Base-by-base conservation (phyloP, 2,329 filamentous ascomycete species). In the Salinomyces thailandicus region DNA sequence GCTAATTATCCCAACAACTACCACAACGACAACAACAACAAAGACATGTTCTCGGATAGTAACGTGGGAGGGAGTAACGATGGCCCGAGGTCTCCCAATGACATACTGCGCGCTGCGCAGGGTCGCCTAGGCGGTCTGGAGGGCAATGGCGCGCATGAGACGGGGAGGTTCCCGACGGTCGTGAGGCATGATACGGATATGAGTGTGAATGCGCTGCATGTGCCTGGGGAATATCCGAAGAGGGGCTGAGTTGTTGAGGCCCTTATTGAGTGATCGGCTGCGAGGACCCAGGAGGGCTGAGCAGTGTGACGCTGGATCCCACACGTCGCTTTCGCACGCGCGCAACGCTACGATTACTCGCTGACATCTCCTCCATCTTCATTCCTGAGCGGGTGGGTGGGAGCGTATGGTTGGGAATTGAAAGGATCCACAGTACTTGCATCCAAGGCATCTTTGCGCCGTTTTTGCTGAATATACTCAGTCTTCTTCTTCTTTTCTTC, bases 151-250 rank as follows among this genome's bases (percentile, higher is more conserved):
- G 54, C 54, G 24, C 52, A 50, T 38, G 49, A 50, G 45, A 59
- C 54, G 31, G 51, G 61, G 11, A 61, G 66, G 31, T 68, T 70
- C 45, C 66, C 69, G 9, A 73, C 71, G 5, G 54, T 67, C 22
- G 48, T 59, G 18, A 54, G 66, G 36, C 62, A 66, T 28, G 57
- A 67, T 35, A 70, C 67, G 5, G 62, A 66, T 43, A 52, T 67
- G 17, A 65, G 60, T 18, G 73, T 82, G 30, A 77, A 75, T 37
- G 71, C 79, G 51, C 59, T 85, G 34, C 78, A 81, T 51, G 71
- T 85, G 13, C 81, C 81, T 3, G 81, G 81, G 8, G 69, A 79
- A 47, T 85, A 31, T 18, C 16, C 41, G 37, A 3, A 63, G 26
- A 18, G 14, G 31, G 19, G 14, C 27, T 30, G 14, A 30, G 27